Percentiles rank a stretch among this genome's conserved stretches.
phyloP scores from a whole-genome alignment of 805 yeast species.

The Nakazawaea siamensis region DNA sequence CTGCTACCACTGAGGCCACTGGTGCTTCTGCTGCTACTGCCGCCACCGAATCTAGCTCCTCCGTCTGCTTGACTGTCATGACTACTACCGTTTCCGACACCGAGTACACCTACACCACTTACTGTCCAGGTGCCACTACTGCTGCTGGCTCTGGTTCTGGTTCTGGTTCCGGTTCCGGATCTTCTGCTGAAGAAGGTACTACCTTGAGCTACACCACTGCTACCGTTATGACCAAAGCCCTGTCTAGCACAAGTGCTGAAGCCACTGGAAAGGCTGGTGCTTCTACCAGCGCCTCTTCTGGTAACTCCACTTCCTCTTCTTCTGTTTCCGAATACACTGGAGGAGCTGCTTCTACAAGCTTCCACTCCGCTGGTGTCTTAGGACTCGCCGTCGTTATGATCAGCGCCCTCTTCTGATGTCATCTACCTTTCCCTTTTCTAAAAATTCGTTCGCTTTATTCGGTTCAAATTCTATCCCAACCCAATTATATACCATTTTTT shows the following conservation, averaged over 20 bases:
- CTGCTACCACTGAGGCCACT: too few species aligned
- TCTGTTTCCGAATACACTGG: not conserved
- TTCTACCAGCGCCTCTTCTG: not conserved
- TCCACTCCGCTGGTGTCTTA: not conserved
- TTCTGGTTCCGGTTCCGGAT: not conserved
- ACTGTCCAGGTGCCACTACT: conserved; percentile 8
- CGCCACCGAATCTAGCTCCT: too few species aligned
- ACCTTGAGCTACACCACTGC: not conserved
- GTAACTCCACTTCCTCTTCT: not conserved
- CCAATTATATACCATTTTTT: too few species aligned
- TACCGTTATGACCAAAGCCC: not conserved
- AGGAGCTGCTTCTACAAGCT: not conserved
- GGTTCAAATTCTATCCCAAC: too few species aligned
- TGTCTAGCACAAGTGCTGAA: not conserved
- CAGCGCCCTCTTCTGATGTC: not conserved
- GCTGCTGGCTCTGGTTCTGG: not conserved
- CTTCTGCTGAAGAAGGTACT: not conserved
- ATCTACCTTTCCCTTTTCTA: not conserved
- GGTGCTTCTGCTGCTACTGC: too few species aligned
- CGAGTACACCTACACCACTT: conserved; percentile 11
- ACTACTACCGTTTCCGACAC: conserved; percentile 1
- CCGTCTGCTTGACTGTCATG: not conserved
- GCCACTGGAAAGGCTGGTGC: not conserved
- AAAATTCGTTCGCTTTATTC: not conserved
- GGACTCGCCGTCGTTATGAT: not conserved